Percentiles rank a stretch among this genome's conserved stretches.
These are phyloP conservation scores for Tulasnella sp. DNA, from an alignment of 768 basidiomycete genomes.

Conservation along the genomic window DNA sequence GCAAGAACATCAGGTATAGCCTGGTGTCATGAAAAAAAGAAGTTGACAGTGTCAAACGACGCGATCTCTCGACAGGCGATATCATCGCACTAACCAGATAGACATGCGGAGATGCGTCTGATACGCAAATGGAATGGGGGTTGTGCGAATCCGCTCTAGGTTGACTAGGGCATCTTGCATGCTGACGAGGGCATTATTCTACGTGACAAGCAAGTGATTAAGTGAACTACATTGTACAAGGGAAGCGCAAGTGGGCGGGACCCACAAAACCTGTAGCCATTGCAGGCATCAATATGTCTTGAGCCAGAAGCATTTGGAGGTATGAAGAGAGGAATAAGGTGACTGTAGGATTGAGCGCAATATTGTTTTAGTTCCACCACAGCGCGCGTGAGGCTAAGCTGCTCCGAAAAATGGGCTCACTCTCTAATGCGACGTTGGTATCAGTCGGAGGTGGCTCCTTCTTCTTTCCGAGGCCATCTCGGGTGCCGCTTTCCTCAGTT, in stretches of 20 bases:
- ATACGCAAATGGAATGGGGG: conserved; percentile 59
- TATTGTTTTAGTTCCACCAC: not conserved
- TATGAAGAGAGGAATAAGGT: conserved; percentile 46
- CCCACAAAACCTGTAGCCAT: conserved; percentile 40
- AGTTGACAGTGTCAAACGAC: no score
- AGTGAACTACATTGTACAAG: not conserved
- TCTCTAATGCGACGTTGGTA: conserved; percentile 27
- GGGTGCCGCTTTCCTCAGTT: conserved; percentile 15
- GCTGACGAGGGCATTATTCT: conserved; percentile 29
- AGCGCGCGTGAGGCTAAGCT: not conserved
- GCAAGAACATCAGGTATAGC: conserved; percentile 28
- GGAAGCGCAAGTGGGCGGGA: no score
- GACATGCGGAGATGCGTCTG: conserved; percentile 56
- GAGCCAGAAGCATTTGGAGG: conserved; percentile 37
- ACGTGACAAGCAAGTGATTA: not conserved
- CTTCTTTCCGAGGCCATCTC: conserved; percentile 25
- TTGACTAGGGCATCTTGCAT: conserved; percentile 50
- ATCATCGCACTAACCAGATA: conserved; percentile 35
- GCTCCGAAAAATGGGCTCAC: conserved; percentile 24
- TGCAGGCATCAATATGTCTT: conserved; percentile 38
- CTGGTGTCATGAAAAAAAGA: no score
- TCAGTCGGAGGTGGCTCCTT: conserved; percentile 26
- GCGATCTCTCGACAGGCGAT: no score
- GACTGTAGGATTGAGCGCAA: conserved; percentile 36
- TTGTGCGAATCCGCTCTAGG: conserved; percentile 52